Evolutionary conservation across 257 asterid species (phyloP).

Genomic region (Solanum dulcamara): DNA sequence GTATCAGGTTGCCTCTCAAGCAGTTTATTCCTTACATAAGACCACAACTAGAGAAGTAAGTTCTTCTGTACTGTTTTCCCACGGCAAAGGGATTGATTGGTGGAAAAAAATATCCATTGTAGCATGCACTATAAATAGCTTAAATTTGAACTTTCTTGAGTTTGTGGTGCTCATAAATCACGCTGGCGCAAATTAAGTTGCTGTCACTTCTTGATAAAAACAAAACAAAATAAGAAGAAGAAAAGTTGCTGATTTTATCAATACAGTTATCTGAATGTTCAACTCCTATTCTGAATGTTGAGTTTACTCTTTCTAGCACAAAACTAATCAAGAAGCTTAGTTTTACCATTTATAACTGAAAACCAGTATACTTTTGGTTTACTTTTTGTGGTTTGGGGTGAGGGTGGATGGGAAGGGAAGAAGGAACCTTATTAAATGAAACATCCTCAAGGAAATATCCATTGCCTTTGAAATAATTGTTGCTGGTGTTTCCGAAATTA

Average conservation of each 20-base stretch:
- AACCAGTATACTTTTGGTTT: background rate
- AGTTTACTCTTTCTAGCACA: background rate
- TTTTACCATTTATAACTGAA: background rate
- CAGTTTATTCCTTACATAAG: slow-evolving; percentile 96
- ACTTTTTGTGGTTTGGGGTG: background rate
- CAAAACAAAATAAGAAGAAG: background rate
- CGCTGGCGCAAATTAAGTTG: background rate
- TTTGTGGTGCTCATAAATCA: background rate
- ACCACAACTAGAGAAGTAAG: slow-evolving; percentile 92
- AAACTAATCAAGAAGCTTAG: background rate
- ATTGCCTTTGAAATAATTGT: background rate
- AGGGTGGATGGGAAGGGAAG: background rate
- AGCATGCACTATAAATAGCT: background rate
- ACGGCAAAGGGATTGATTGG: background rate
- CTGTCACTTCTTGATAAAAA: background rate
- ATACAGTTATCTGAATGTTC: background rate
- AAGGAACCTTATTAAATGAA: background rate
- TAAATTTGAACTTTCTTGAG: background rate
- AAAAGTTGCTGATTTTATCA: background rate
- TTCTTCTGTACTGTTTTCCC: background rate
- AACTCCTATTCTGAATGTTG: background rate
- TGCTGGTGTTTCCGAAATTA: background rate
- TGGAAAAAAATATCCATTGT: background rate
- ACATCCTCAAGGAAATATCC: background rate
- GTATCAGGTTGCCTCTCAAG: slow-evolving; percentile 79